Conservation (phyloP, 2,329 filamentous ascomycete genomes). For the Botrytis cinerea region DNA sequence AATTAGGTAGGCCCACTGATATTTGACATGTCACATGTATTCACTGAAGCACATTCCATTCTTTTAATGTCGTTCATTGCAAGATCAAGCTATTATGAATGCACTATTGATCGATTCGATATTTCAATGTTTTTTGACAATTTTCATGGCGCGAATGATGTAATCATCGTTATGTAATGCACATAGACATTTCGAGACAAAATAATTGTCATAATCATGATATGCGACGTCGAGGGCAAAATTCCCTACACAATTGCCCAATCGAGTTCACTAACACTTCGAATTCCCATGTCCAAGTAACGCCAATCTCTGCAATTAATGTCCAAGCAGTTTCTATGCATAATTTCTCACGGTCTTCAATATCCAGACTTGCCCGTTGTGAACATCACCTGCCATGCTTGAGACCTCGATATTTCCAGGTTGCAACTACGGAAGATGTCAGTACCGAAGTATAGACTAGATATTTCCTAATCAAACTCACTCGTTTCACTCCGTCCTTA, state of each 20-base stretch:
- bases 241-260: neutral
- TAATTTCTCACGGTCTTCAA: conserved; percentile 56
- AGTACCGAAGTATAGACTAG: neutral
- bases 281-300: neutral
- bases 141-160: neutral
- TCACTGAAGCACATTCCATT: neutral
- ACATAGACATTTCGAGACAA: neutral
- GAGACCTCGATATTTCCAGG: conserved; percentile 79
- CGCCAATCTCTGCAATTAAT: neutral
- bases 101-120: neutral
- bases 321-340: conserved; percentile 26
- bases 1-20: neutral
- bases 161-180: neutral
- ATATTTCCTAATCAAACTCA: conserved; percentile 46
- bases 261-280: neutral
- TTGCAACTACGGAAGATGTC: conserved; percentile 58
- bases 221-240: neutral
- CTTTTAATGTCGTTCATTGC: neutral
- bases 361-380: conserved; percentile 76
- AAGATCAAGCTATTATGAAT: neutral
- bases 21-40: neutral
- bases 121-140: neutral
- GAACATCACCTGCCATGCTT: conserved; percentile 70
- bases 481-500: conserved; percentile 65
- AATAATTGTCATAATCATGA: neutral